These are phyloP conservation scores for Pyrenophora teres DNA, from an alignment of 2,329 filamentous ascomycete genomes.

Conservation along the genomic window DNA sequence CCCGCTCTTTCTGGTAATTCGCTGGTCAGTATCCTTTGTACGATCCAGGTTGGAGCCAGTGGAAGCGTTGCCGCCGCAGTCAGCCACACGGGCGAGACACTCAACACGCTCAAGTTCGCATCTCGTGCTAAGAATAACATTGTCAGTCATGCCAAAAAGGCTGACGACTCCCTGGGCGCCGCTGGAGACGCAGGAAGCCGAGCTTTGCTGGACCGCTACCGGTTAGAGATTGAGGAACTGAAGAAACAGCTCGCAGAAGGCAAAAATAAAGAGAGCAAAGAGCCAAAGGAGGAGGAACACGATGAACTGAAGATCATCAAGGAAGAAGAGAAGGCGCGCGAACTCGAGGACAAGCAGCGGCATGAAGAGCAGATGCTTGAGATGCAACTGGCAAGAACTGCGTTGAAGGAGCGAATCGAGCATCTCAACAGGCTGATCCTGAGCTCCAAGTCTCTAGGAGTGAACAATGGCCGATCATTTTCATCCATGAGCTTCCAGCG, in stretches of 20 bases:
- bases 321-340: constrained; percentile 69
- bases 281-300: constrained; percentile 62
- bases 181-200: constrained; percentile 81
- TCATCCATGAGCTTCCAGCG: constrained; percentile 50
- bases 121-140: constrained; percentile 97
- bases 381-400: constrained; percentile 95
- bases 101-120: constrained; percentile 97
- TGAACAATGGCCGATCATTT: constrained; percentile 65
- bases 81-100: constrained; percentile 81
- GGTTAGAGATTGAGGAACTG: constrained; percentile 87
- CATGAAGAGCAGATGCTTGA: constrained; percentile 98
- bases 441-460: constrained; percentile 92
- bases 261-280: constrained; percentile 61
- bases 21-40: constrained; percentile 95
- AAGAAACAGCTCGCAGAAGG: constrained; percentile 77
- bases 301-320: constrained; percentile 65
- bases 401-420: constrained; percentile 95
- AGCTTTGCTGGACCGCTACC: constrained; percentile 88
- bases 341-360: constrained; percentile 75
- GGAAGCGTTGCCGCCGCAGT: constrained; percentile 72
- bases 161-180: constrained; percentile 81
- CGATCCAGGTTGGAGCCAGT: constrained; percentile 83
- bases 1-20: constrained; percentile 91
- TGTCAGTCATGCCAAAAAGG: constrained; percentile 93
- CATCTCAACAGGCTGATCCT: constrained; percentile 94